Evolutionary conservation across 108 stramenopile genomes (phyloP).

Genomic region (Cyclostephanos tholiformis): DNA sequence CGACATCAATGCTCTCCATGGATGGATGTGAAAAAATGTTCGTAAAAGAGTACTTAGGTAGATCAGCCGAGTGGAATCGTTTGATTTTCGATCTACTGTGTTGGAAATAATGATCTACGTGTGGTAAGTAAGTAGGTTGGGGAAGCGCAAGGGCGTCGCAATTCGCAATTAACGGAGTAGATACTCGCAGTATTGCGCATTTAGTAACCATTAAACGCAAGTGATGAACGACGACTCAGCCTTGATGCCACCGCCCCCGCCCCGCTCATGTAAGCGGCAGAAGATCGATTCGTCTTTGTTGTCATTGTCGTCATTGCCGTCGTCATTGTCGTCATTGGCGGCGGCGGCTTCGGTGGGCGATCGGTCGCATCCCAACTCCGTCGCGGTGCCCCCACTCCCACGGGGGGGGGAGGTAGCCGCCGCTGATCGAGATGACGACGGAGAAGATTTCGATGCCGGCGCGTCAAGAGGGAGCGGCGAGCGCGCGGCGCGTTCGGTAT

Average conservation of each 20-base stretch:
- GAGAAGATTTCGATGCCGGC: too few relatives aligned
- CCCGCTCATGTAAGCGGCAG: constrained; percentile 27
- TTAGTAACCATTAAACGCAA: neutral
- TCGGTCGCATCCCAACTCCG: neutral
- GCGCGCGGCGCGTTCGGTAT: neutral
- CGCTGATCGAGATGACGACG: neutral
- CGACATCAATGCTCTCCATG: constrained; percentile 44
- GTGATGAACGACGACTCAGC: constrained; percentile 22
- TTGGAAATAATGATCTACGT: too few relatives aligned
- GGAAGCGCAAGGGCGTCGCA: too few relatives aligned
- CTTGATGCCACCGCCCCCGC: constrained; percentile 45
- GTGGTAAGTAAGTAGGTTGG: too few relatives aligned
- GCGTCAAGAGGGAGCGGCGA: neutral
- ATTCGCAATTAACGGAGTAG: too few relatives aligned
- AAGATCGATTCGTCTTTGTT: neutral
- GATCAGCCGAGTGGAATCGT: too few relatives aligned
- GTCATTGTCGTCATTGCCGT: neutral
- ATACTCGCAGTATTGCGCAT: too few relatives aligned
- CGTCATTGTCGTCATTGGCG: neutral
- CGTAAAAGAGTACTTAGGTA: too few relatives aligned
- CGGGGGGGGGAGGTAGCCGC: neutral
- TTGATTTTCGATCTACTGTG: too few relatives aligned
- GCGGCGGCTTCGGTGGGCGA: constrained; percentile 9
- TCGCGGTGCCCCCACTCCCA: neutral
- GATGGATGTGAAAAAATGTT: neutral